A percentile compares a stretch with the other conserved stretches of the same genome.
These are phyloP conservation scores for Phylloporus sp. DNA, from an alignment of 768 basidiomycete species.

Conservation along the genomic window DNA sequence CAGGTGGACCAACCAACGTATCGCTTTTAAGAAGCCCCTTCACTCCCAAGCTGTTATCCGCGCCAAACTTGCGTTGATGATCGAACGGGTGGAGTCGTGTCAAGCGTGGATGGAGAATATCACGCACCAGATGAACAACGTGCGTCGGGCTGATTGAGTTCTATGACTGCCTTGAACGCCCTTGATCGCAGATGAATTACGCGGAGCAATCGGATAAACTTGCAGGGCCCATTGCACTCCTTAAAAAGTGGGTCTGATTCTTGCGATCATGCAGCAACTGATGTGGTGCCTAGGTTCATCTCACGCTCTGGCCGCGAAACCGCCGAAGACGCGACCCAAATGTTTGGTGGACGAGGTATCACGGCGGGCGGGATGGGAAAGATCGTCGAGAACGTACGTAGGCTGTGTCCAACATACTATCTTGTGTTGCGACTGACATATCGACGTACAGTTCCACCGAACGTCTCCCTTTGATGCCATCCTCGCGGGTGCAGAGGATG, in stretches of 20 bases:
- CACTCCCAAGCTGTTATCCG: slow-evolving; percentile 82
- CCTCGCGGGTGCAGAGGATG: slow-evolving; percentile 75
- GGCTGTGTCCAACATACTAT: too few relatives aligned
- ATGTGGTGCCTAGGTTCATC: slow-evolving; percentile 49
- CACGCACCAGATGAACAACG: slow-evolving; percentile 91
- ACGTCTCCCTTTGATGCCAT: slow-evolving; percentile 83
- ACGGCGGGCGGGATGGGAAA: slow-evolving; percentile 87
- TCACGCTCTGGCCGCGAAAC: slow-evolving; percentile 50
- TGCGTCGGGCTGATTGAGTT: slow-evolving; percentile 27
- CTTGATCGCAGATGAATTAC: slow-evolving; percentile 67
- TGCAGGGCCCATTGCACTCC: slow-evolving; percentile 82
- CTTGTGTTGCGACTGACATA: background rate
- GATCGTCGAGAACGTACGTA: slow-evolving; percentile 69
- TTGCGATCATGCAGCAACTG: slow-evolving; percentile 1
- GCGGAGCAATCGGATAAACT: slow-evolving; percentile 77
- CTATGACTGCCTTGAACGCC: background rate
- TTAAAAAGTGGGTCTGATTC: slow-evolving; percentile 66
- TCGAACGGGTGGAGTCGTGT: slow-evolving; percentile 77
- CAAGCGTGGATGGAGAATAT: slow-evolving; percentile 89
- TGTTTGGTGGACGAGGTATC: slow-evolving; percentile 87
- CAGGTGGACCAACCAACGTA: slow-evolving; percentile 85
- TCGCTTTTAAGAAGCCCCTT: slow-evolving; percentile 87
- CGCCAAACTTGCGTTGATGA: slow-evolving; percentile 83
- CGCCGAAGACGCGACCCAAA: slow-evolving; percentile 68
- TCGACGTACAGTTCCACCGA: slow-evolving; percentile 58